Conservation (phyloP, 805 yeast species). For the Candida ponderosae region DNA sequence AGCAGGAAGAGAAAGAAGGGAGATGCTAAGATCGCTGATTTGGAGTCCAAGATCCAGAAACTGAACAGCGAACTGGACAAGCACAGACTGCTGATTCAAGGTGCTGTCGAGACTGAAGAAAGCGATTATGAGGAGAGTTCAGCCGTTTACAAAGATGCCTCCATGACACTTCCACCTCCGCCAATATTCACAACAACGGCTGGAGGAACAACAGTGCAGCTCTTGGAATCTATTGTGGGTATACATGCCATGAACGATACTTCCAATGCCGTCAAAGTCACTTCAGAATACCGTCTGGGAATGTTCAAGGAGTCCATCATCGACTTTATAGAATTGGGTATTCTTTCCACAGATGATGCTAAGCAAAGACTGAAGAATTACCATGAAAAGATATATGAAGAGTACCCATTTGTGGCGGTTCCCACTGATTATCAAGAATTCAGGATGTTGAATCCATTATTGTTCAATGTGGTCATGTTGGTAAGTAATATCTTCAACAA, state of each 20-base stretch:
- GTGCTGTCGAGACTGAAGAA: neutral
- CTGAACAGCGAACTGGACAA: conserved; percentile 11
- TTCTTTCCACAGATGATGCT: conserved; percentile 56
- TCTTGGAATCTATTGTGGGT: conserved; percentile 35
- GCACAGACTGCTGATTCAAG: neutral
- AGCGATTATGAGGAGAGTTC: neutral
- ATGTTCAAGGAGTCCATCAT: conserved; percentile 11
- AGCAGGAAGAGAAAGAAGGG: conserved; percentile 32
- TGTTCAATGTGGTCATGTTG: conserved; percentile 61
- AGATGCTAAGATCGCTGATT: conserved; percentile 23
- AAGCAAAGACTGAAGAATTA: conserved; percentile 42
- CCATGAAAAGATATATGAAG: conserved; percentile 33
- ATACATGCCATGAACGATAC: conserved; percentile 32
- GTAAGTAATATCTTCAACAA: conserved; percentile 39
- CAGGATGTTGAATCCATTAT: conserved; percentile 44
- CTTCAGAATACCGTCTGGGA: conserved; percentile 28
- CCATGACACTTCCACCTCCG: too few relatives aligned
- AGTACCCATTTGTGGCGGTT: conserved; percentile 52
- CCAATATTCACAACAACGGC: conserved; percentile 14
- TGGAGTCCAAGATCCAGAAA: conserved; percentile 21
- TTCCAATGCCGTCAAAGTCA: conserved; percentile 37
- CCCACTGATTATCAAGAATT: conserved; percentile 38
- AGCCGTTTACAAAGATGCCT: conserved; percentile 4
- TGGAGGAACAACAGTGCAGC: conserved; percentile 19
- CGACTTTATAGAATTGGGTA: conserved; percentile 52